These are phyloP conservation scores for Fermentozyma sake DNA, from an alignment of 1,139 yeast species.

Conservation along the genomic window DNA sequence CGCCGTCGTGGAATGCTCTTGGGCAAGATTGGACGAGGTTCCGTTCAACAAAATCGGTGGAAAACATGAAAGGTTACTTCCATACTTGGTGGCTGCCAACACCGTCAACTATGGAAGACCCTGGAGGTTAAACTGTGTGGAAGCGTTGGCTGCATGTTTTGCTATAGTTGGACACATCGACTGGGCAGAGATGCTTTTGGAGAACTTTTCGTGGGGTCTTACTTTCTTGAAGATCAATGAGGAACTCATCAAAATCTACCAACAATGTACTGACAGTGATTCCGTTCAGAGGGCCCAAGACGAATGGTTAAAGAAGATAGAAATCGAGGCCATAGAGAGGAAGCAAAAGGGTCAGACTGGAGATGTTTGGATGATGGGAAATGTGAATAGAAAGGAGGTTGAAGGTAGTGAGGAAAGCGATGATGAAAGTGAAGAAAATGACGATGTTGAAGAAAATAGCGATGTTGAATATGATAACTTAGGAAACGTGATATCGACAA, in stretches of 20 bases:
- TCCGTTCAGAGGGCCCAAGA: slow-evolving; percentile 73
- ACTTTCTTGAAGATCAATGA: slow-evolving; percentile 78
- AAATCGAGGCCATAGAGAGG: slow-evolving; percentile 63
- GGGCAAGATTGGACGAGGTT: slow-evolving; percentile 96
- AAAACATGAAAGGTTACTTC: slow-evolving; percentile 76
- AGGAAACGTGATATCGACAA: slow-evolving; percentile 11
- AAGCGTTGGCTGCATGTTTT: slow-evolving; percentile 95
- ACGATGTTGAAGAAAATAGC: slow-evolving; percentile 5
- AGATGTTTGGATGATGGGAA: slow-evolving; percentile 79
- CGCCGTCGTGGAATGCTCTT: slow-evolving; percentile 96
- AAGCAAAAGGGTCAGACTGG: slow-evolving; percentile 47
- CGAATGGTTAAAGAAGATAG: slow-evolving; percentile 66
- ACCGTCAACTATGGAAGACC: slow-evolving; percentile 97
- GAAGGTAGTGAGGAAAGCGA: slow-evolving; percentile 9
- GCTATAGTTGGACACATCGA: slow-evolving; percentile 90
- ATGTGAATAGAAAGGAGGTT: slow-evolving; percentile 49
- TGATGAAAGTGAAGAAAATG: slow-evolving; percentile 8
- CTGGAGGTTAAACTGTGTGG: slow-evolving; percentile 94
- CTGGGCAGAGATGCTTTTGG: slow-evolving; percentile 76
- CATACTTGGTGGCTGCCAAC: slow-evolving; percentile 92
- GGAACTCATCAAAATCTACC: slow-evolving; percentile 72
- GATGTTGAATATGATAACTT: slow-evolving; percentile 11
- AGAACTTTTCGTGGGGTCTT: slow-evolving; percentile 90
- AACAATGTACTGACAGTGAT: slow-evolving; percentile 74
- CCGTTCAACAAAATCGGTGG: slow-evolving; percentile 94